These are phyloP conservation scores for Oryza punctata DNA, from an alignment of 176 grass and related monocot genomes.

Conservation along the genomic window DNA sequence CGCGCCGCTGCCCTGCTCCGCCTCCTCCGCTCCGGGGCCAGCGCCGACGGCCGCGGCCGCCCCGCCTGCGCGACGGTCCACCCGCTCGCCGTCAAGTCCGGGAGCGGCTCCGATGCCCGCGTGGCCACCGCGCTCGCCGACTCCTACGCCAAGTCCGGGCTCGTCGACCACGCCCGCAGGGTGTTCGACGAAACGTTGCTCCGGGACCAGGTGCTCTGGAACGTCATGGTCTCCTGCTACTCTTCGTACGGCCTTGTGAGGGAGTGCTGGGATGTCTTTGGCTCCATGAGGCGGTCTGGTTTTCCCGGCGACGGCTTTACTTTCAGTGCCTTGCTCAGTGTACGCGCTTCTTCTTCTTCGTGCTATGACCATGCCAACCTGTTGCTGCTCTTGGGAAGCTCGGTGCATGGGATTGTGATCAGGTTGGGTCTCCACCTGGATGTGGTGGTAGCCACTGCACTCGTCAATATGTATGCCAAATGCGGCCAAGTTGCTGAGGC, in stretches of 20 bases:
- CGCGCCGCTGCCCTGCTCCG: neutral
- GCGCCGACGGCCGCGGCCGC: neutral
- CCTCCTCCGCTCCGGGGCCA: slow-evolving; percentile 11
- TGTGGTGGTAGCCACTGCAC: slow-evolving; percentile 72
- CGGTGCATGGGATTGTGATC: slow-evolving; percentile 55
- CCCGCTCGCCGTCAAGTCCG: slow-evolving; percentile 46
- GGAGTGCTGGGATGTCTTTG: slow-evolving; percentile 53
- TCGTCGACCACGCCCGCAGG: slow-evolving; percentile 23
- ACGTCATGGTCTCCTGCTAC: slow-evolving; percentile 80
- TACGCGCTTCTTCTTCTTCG: slow-evolving; percentile 25
- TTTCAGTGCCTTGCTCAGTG: slow-evolving; percentile 64
- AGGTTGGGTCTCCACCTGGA: slow-evolving; percentile 57
- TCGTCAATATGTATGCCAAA: slow-evolving; percentile 82
- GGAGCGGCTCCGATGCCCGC: slow-evolving; percentile 27
- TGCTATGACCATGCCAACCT: neutral
- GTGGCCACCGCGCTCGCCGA: slow-evolving; percentile 45
- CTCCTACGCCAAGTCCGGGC: slow-evolving; percentile 41
- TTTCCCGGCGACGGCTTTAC: slow-evolving; percentile 73
- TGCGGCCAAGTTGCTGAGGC: slow-evolving; percentile 40
- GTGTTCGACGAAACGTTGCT: slow-evolving; percentile 55
- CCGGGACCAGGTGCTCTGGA: slow-evolving; percentile 55
- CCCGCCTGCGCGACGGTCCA: slow-evolving; percentile 15
- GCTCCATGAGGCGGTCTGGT: slow-evolving; percentile 27
- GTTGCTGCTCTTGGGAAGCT: slow-evolving; percentile 17
- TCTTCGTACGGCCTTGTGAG: slow-evolving; percentile 45